phyloP scores from a whole-genome alignment of 768 basidiomycete genomes.

The Gyrodon lividus region DNA sequence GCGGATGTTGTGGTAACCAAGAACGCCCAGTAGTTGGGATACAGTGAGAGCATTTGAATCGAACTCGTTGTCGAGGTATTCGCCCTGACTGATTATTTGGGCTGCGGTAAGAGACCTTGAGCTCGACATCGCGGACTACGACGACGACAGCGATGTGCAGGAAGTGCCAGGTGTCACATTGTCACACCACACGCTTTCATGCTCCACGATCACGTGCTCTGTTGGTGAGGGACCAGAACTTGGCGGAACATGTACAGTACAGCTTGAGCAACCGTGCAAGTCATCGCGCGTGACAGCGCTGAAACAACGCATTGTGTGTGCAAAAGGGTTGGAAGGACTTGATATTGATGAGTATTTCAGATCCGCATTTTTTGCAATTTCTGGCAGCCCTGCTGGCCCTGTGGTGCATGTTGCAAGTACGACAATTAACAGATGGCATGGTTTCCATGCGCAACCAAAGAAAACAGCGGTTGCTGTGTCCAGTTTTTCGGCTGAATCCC shows the following conservation, averaged over 20 bases:
- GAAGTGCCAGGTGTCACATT: neutral
- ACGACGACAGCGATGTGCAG: constrained; percentile 12
- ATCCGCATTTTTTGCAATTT: too few species aligned
- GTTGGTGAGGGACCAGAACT: too few species aligned
- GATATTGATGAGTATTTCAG: too few species aligned
- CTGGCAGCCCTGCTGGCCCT: too few species aligned
- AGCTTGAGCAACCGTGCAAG: neutral
- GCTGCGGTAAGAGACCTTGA: constrained; percentile 62
- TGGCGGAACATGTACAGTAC: too few species aligned
- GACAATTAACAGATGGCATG: too few species aligned
- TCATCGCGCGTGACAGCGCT: neutral
- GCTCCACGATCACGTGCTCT: constrained; percentile 27
- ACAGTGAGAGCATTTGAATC: constrained; percentile 73
- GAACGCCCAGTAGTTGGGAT: constrained; percentile 75
- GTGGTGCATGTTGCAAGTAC: too few species aligned
- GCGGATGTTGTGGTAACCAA: constrained; percentile 72
- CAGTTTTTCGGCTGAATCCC: too few species aligned
- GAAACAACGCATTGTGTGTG: too few species aligned
- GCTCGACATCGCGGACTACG: constrained; percentile 53
- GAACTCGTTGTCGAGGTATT: constrained; percentile 79
- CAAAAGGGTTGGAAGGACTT: too few species aligned
- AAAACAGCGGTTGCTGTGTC: too few species aligned
- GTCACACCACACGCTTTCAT: constrained; percentile 8
- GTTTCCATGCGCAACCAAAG: too few species aligned
- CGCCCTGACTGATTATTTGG: constrained; percentile 69